Percentiles rank a stretch among this genome's conserved stretches.
These are phyloP conservation scores for Aschersonia sp. DNA, from an alignment of 2,329 filamentous ascomycete genomes.

Conservation along the genomic window DNA sequence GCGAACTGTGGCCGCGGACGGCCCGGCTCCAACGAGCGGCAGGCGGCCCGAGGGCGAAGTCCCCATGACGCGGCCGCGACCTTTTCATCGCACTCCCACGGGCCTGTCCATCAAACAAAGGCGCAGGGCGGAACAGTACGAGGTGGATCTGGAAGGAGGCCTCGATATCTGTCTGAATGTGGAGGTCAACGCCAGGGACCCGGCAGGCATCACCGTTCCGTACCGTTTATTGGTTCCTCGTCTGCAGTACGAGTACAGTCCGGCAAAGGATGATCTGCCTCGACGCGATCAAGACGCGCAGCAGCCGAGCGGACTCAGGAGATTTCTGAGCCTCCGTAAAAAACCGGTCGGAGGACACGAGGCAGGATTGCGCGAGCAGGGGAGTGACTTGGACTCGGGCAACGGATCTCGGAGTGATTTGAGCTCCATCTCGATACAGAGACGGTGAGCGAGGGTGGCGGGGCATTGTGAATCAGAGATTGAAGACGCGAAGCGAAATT, in stretches of 20 bases:
- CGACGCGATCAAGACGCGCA: slow-evolving; percentile 12
- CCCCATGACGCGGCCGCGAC: slow-evolving; percentile 11
- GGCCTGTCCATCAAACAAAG: slow-evolving; percentile 48
- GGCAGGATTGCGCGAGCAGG: slow-evolving; percentile 6
- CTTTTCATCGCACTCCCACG: slow-evolving; percentile 57
- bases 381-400: slow-evolving; percentile 11
- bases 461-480: background rate
- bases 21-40: slow-evolving; percentile 9
- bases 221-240: slow-evolving; percentile 79
- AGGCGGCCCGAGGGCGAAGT: slow-evolving; percentile 8
- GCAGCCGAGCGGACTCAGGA: slow-evolving; percentile 25
- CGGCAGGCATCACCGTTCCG: slow-evolving; percentile 72
- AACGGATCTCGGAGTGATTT: slow-evolving; percentile 6
- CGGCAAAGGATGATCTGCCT: slow-evolving; percentile 21
- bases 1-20: slow-evolving; percentile 15
- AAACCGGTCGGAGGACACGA: slow-evolving; percentile 12
- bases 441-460: background rate
- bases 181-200: slow-evolving; percentile 75
- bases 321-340: slow-evolving; percentile 28
- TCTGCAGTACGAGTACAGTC: slow-evolving; percentile 44
- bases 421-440: slow-evolving; percentile 4
- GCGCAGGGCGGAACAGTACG: slow-evolving; percentile 35
- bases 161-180: slow-evolving; percentile 81
- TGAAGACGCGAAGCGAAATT: no score
- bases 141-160: slow-evolving; percentile 67